Evolutionary conservation across 345 rosid genomes (phyloP).

Genomic region (Syzygium aqueum): DNA sequence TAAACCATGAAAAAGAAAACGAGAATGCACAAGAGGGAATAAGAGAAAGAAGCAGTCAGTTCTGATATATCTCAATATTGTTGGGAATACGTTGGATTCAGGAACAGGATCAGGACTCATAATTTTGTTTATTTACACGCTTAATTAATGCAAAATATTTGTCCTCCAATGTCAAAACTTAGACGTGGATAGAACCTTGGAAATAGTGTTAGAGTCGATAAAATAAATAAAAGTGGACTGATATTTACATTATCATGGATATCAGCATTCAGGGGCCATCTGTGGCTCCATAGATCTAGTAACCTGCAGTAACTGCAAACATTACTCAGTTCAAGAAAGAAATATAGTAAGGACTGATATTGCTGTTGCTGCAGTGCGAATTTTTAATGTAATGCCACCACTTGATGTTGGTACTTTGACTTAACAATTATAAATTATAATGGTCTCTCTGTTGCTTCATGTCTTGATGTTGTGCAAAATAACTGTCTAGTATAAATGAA

Average conservation of each 20-base stretch:
- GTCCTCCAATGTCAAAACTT: not conserved
- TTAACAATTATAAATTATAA: not conserved
- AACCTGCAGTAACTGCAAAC: not conserved
- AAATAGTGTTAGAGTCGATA: not conserved
- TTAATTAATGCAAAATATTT: not conserved
- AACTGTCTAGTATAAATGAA: not conserved
- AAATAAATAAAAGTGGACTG: not conserved
- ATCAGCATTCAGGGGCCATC: not conserved
- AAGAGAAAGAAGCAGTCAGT: not conserved
- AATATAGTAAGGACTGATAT: not conserved
- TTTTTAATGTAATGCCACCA: not conserved
- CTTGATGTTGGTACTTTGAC: not conserved
- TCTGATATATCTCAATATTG: not conserved
- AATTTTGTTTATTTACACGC: not conserved
- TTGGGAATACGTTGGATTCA: not conserved
- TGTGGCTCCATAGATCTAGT: not conserved
- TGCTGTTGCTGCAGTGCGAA: not conserved
- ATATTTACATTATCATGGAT: not conserved
- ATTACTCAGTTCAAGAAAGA: not conserved
- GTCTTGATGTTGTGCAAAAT: not conserved
- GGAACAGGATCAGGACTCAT: not conserved
- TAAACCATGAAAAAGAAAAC: not conserved
- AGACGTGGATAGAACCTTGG: not conserved
- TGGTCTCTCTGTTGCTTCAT: not conserved
- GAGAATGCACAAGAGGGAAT: not conserved